Evolutionary conservation across 352 stramenopile genomes (phyloP), one percentile per base, ranked within the genome.

Genomic region (Pythium aphanidermatum): DNA sequence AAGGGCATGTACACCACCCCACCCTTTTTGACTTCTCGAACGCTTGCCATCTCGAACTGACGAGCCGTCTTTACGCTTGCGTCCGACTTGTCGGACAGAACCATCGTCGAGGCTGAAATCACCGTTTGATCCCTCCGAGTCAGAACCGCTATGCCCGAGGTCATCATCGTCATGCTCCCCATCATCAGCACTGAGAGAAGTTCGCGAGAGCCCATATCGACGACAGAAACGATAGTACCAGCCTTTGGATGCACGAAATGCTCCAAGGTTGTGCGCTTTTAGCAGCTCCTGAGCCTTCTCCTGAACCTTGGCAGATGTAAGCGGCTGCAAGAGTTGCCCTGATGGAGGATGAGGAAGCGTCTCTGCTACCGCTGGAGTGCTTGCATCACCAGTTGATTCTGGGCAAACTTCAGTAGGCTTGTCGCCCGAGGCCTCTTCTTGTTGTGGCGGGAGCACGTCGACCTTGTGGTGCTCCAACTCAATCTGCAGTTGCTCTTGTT

Each of bases 141-240:
- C 50, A 0, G 34, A 40, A 16, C 16, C 53, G 46, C 53, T 49
- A 16, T 49, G 43, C 27, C 45, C 46, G 4, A 46, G 25, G 26
- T 43, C 13, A 12, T 27, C 30, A 32, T 41, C 40, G 38, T 25
- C 16, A 2, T 29, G 17, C 19, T 46, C 46, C 4, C 9, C 29
- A 26, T 53, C 34, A 20, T 56, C 46, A 11, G 10, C 25, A 12
- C 35, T 31, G n/a, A 83, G 35, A 7, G 64, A 63, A 3, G 61
- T 55, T 2, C 62, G 60, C 3, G 68, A 65, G 41, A 86, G 61
- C 9, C 74, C 70, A 25, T 82, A 86, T n/a, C 76, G 71, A 12
- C 66, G 59, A 34, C 72, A 83, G 48, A 88, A 88, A 40, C 76
- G 74, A 40, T 86, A 85, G 51, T 88, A 88, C 76, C 76, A 88